Evolutionary conservation across 805 yeast species (phyloP).

Genomic region (Scheffersomyces coipomensis): DNA sequence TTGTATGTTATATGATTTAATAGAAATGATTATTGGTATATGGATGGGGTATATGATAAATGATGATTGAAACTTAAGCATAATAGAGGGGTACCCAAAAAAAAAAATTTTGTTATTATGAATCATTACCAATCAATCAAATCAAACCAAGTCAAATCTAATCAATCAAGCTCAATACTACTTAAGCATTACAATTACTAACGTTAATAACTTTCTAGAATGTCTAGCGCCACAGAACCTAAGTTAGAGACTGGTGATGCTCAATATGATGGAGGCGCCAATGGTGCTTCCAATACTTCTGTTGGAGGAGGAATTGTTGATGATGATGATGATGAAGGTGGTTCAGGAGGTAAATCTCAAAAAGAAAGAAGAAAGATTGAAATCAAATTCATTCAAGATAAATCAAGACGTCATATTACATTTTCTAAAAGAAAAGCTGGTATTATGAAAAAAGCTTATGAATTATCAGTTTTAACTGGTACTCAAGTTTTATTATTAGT

Average conservation of each 20-base stretch:
- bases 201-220: conserved; percentile 4
- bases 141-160: no score
- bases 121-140: no score
- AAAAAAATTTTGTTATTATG: not conserved
- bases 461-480: conserved; percentile 92
- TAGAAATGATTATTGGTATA: no score
- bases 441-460: conserved; percentile 99
- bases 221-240: conserved; percentile 42
- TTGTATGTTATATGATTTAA: no score
- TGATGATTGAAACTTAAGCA: no score
- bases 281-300: conserved; percentile 5
- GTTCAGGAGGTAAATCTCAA: conserved; percentile 45
- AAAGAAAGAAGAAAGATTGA: conserved; percentile 85
- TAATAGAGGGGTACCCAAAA: not conserved
- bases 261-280: conserved; percentile 11
- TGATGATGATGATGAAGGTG: conserved; percentile 53
- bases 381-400: conserved; percentile 95
- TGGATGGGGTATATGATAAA: no score
- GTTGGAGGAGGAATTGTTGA: conserved; percentile 21
- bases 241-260: conserved; percentile 29
- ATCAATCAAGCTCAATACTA: no score
- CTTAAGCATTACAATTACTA: no score
- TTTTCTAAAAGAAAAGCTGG: conserved; percentile 98
- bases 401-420: conserved; percentile 96
- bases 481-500: conserved; percentile 94